Conservation (phyloP, 441 rosid species). For the Cnidoscolus chayamansa region DNA sequence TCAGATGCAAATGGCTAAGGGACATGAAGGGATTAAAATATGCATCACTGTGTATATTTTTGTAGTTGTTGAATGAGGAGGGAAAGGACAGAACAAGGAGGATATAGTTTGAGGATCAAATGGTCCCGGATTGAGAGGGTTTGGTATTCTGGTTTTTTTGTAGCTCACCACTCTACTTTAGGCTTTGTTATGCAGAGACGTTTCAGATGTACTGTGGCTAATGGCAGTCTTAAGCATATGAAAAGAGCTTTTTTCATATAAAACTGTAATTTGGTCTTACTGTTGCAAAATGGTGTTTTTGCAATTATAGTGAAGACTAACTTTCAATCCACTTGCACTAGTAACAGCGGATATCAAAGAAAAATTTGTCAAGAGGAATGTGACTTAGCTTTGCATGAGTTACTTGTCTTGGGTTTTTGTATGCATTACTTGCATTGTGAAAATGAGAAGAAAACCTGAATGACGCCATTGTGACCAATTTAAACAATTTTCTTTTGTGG, state of each 20-base stretch:
- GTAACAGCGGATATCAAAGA: neutral
- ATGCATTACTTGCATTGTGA: no score
- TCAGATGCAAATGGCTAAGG: neutral
- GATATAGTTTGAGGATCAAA: neutral
- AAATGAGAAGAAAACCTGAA: no score
- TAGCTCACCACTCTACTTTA: neutral
- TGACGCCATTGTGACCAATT: no score
- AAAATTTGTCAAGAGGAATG: no score
- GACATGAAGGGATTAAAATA: neutral
- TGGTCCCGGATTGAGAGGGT: neutral
- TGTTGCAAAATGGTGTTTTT: neutral
- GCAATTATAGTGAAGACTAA: neutral
- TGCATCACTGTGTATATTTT: neutral
- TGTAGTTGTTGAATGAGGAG: neutral
- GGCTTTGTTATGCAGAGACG: neutral
- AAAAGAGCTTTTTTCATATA: neutral
- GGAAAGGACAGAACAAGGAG: neutral
- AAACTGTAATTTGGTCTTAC: no score
- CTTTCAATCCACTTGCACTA: neutral
- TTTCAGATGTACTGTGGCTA: neutral
- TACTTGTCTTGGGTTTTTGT: no score
- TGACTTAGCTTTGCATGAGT: no score
- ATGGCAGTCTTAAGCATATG: neutral
- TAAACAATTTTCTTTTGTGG: no score
- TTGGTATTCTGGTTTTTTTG: neutral